Evolutionary conservation across 805 yeast genomes (phyloP).

Genomic region (Cyberlindnera mississippiensis): DNA sequence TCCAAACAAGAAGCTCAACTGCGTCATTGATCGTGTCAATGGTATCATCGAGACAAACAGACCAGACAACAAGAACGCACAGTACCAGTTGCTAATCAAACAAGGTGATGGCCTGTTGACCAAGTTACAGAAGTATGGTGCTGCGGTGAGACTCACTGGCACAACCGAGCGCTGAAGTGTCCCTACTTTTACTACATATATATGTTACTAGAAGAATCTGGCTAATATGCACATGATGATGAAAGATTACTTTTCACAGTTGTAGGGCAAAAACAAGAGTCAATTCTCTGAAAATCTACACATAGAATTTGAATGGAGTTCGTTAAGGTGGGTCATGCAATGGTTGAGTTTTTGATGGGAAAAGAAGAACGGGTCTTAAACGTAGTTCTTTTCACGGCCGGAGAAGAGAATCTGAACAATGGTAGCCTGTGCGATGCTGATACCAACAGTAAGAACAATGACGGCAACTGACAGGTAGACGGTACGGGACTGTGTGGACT

Average conservation of each 20-base stretch:
- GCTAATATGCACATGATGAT: neutral
- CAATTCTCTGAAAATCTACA: neutral
- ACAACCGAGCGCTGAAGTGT: conserved; percentile 64
- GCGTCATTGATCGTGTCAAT: conserved; percentile 92
- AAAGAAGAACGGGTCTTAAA: conserved; percentile 19
- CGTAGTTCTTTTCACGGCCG: conserved; percentile 38
- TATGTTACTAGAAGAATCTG: neutral
- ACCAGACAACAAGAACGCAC: conserved; percentile 94
- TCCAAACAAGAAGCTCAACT: conserved; percentile 89
- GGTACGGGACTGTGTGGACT: conserved; percentile 72
- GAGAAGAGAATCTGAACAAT: conserved; percentile 80
- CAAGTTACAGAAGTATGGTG: conserved; percentile 93
- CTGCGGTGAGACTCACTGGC: conserved; percentile 94
- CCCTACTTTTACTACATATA: neutral
- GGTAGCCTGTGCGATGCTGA: conserved; percentile 75
- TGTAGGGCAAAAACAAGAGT: neutral
- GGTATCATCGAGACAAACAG: conserved; percentile 94
- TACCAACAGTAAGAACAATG: conserved; percentile 68
- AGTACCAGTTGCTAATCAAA: conserved; percentile 81
- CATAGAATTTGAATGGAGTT: no score
- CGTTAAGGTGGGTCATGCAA: no score
- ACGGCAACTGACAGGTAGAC: conserved; percentile 73
- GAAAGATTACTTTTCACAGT: no score
- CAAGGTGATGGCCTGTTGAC: conserved; percentile 92
- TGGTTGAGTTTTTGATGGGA: neutral